A percentile compares a stretch with the other conserved stretches of the same genome.
These are phyloP conservation scores for Terfezia boudieri DNA, from an alignment of 495 filamentous ascomycete genomes.

Conservation along the genomic window DNA sequence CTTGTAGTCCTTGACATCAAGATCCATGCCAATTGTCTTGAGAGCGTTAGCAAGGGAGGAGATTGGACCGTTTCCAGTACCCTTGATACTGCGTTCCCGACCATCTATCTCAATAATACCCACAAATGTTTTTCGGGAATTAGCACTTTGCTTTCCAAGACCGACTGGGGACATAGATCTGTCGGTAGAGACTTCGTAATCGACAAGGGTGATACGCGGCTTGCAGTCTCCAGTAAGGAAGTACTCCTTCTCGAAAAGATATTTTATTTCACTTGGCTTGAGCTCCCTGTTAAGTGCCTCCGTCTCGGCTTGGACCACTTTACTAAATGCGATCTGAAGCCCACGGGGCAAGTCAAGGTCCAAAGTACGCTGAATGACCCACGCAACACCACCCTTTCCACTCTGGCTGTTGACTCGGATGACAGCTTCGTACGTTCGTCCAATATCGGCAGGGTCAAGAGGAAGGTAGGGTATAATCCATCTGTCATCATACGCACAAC, in stretches of 20 bases:
- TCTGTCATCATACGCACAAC: constrained; percentile 34
- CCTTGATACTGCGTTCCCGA: constrained; percentile 50
- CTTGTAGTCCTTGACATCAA: constrained; percentile 89
- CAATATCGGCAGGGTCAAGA: constrained; percentile 80
- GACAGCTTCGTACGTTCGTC: constrained; percentile 86
- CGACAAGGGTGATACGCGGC: constrained; percentile 67
- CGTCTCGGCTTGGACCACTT: constrained; percentile 58
- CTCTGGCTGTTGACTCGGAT: constrained; percentile 95
- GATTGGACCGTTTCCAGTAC: constrained; percentile 73
- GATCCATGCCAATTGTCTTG: constrained; percentile 55
- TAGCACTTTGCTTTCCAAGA: constrained; percentile 48
- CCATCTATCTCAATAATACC: constrained; percentile 73
- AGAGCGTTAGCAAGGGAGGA: constrained; percentile 73
- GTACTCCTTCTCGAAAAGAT: constrained; percentile 72
- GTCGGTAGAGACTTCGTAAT: constrained; percentile 80
- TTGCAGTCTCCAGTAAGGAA: constrained; percentile 43
- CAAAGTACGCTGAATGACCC: constrained; percentile 72
- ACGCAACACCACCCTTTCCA: constrained; percentile 87
- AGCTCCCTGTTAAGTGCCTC: constrained; percentile 63
- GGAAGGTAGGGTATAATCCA: constrained; percentile 77
- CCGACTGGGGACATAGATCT: constrained; percentile 52
- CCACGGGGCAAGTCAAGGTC: constrained; percentile 85
- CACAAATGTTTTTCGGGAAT: constrained; percentile 62
- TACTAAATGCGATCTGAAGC: constrained; percentile 76
- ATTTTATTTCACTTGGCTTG: constrained; percentile 54